Evolutionary conservation across 176 grass and related monocot species (phyloP), one percentile per base, ranked within the genome.

Genomic region (Lolium perenne): DNA sequence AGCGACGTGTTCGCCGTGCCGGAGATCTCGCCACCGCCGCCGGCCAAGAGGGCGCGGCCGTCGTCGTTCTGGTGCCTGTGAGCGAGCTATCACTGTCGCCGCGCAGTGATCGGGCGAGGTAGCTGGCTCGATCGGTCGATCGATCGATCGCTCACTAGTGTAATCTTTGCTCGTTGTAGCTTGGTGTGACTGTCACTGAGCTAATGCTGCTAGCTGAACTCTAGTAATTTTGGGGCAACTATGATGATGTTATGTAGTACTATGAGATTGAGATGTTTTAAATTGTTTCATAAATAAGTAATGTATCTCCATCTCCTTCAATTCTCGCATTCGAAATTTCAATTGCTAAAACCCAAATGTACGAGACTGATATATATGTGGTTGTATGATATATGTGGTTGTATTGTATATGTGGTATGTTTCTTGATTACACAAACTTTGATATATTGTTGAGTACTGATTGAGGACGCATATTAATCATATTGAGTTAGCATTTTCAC

Each of bases 1-100:
- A 88, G 87, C 71, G 91, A 95, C 80, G 43, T 23, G 62, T 91
- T 95, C 72, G 91, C 89, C 18, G 95, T 97, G 69, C 95, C 95
- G 7, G 85, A 97, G 87, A 90, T 95, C 87, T 83, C 91, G 46
- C 84, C 72, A 21, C 67, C 72, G 32, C 67, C 81, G 15, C 62
- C 77, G 46, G 35, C 71, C 20, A 97, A 95, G 91, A 90, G 61
- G 64, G 48, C 95, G 57, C 86, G 93, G 50, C 80, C 80, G 7
- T 23, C 86, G 14, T 38, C 89, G 17, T 85, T 63, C 76, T 97
- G 84, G 91, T 87, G 85, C 85, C 88, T 83, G 76, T 97, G 77
- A 92, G 17, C 17, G 61, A 80, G 53, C 71, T 49, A 46, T 20
- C 40, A n/a, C 38, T 11, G 49, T 20, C 73, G 73, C 47, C 40